Evolutionary conservation across 2,329 filamentous ascomycete species (phyloP).

Genomic region (Penicillium sp.): DNA sequence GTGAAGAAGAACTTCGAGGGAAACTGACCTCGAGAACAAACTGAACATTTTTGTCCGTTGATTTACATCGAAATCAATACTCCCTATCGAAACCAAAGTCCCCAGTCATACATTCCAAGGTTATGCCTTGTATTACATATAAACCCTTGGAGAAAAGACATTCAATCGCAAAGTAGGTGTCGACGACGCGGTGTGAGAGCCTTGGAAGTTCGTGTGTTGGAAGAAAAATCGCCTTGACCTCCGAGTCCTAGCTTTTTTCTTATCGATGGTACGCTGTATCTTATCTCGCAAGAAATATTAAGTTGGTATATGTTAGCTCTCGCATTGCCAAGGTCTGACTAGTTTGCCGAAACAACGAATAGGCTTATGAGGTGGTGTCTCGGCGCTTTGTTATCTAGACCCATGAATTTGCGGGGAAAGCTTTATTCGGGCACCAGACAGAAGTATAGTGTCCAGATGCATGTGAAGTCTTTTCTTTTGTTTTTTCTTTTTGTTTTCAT

Average conservation of each 20-base stretch:
- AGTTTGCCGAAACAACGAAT: constrained; percentile 27
- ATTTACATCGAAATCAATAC: too few species aligned
- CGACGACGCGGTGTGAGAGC: too few species aligned
- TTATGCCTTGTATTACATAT: too few species aligned
- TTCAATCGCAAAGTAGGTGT: too few species aligned
- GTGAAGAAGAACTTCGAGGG: constrained; percentile 28
- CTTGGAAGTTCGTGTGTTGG: too few species aligned
- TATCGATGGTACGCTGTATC: too few species aligned
- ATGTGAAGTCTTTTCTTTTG: background rate
- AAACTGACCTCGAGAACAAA: constrained; percentile 4
- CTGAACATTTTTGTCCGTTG: background rate
- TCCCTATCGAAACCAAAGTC: too few species aligned
- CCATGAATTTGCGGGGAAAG: constrained; percentile 12
- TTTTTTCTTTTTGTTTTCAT: background rate
- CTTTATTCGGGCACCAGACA: background rate
- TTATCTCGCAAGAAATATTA: background rate
- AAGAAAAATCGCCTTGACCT: too few species aligned
- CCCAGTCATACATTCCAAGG: too few species aligned
- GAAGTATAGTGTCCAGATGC: background rate
- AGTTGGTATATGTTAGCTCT: constrained; percentile 3
- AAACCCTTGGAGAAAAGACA: too few species aligned
- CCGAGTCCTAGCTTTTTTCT: too few species aligned
- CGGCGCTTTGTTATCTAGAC: constrained; percentile 6
- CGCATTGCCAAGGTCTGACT: background rate
- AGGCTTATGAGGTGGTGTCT: background rate